These are phyloP conservation scores for Syzygium syzygioides DNA, from an alignment of 441 rosid genomes.

Conservation along the genomic window DNA sequence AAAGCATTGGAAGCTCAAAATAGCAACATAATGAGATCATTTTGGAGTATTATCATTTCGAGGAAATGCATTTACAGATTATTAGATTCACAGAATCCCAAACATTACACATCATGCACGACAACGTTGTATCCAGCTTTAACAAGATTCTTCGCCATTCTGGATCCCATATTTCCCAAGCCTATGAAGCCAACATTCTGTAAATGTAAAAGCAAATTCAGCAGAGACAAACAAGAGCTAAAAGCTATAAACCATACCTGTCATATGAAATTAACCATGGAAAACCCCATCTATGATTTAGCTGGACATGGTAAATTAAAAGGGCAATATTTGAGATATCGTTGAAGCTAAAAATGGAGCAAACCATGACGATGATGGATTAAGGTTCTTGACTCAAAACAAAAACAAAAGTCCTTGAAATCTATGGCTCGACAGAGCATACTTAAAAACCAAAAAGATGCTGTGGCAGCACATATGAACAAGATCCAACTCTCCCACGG, in stretches of 20 bases:
- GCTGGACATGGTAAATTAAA: not conserved
- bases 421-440: not conserved
- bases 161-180: conserved; percentile 93
- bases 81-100: not conserved
- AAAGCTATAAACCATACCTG: not conserved
- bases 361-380: not conserved
- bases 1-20: not conserved
- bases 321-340: not conserved
- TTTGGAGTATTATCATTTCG: not conserved
- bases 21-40: not conserved
- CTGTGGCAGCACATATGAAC: not conserved
- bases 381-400: not conserved
- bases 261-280: not conserved
- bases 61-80: not conserved
- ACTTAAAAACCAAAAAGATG: not conserved
- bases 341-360: not conserved
- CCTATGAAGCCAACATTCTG: conserved; percentile 97
- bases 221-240: not conserved
- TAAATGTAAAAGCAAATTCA: not conserved
- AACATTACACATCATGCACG: conserved; percentile 72
- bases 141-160: conserved; percentile 84
- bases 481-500: not conserved
- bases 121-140: conserved; percentile 72
- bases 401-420: not conserved
- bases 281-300: not conserved